phyloP scores from a whole-genome alignment of 805 yeast species.

The Pichia pseudocactophila region DNA sequence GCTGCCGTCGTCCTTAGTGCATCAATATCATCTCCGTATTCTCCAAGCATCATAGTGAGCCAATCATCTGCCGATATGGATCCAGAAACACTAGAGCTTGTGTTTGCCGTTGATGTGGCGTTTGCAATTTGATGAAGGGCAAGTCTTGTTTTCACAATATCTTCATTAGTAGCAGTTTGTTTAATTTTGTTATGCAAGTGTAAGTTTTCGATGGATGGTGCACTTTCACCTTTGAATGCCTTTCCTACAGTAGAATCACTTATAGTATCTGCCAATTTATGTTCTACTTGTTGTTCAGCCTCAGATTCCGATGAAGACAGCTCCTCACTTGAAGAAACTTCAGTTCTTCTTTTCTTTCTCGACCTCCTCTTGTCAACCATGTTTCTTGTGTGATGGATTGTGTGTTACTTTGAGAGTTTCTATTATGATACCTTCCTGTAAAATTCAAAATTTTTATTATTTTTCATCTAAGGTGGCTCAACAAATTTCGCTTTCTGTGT shows the following conservation, averaged over 20 bases:
- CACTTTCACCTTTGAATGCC: not conserved
- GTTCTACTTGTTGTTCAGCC: constrained; percentile 8
- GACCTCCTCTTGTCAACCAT: constrained; percentile 37
- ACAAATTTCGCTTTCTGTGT: too few relatives aligned
- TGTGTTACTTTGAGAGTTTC: too few relatives aligned
- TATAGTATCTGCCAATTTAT: not conserved
- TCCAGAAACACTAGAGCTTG: not conserved
- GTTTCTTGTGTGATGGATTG: too few relatives aligned
- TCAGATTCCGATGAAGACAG: constrained; percentile 19
- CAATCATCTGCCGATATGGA: constrained; percentile 6
- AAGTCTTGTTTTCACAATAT: not conserved
- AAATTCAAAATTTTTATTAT: too few relatives aligned
- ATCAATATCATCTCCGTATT: constrained; percentile 55
- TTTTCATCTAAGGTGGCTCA: too few relatives aligned
- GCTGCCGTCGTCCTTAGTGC: constrained; percentile 46
- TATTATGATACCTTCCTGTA: too few relatives aligned
- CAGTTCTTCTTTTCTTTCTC: constrained; percentile 77
- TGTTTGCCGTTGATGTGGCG: not conserved
- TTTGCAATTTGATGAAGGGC: not conserved
- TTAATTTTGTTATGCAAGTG: not conserved
- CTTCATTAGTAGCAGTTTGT: not conserved
- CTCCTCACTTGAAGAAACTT: constrained; percentile 42
- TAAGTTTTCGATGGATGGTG: not conserved
- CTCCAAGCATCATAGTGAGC: constrained; percentile 36
- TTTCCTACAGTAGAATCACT: not conserved